phyloP scores from a whole-genome alignment of 225 moss, liverwort and hornwort genomes.

The Pseudoscleropodium purum region DNA sequence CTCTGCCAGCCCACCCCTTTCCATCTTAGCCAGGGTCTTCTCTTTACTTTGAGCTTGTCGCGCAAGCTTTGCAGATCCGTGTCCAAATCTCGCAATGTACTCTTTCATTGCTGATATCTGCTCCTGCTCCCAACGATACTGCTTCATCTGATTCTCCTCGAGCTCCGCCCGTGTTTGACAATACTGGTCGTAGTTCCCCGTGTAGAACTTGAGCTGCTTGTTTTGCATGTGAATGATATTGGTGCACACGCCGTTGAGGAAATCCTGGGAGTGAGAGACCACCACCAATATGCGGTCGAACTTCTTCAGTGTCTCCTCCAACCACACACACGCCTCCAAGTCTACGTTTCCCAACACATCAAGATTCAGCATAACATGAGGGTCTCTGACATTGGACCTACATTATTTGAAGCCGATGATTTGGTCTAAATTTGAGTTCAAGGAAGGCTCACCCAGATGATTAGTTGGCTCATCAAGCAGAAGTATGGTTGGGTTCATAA shows the following conservation, averaged over 20 bases:
- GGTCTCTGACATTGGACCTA: neutral
- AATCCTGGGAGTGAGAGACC: conserved; percentile 86
- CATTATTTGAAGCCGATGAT: neutral
- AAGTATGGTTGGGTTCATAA: conserved; percentile 94
- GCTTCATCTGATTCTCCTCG: conserved; percentile 94
- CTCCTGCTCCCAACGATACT: conserved; percentile 91
- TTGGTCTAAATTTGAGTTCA: neutral
- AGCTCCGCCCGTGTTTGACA: conserved; percentile 67
- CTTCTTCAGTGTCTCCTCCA: conserved; percentile 79
- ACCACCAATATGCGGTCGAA: conserved; percentile 85
- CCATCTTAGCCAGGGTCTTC: conserved; percentile 91
- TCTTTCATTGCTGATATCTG: conserved; percentile 86
- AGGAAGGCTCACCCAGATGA: conserved; percentile 56
- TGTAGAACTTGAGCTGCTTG: conserved; percentile 74
- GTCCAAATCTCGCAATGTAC: conserved; percentile 82
- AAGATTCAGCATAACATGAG: neutral
- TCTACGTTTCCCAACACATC: conserved; percentile 33
- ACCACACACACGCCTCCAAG: conserved; percentile 89
- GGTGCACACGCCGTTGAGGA: conserved; percentile 78
- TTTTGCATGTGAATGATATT: conserved; percentile 92
- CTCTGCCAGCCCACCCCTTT: conserved; percentile 79
- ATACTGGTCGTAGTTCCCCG: conserved; percentile 79
- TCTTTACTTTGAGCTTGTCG: conserved; percentile 91
- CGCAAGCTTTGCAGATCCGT: conserved; percentile 83
- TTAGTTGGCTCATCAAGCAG: conserved; percentile 89